Conservation (phyloP, 1,139 yeast species). For the Magnusiomyces paraingens region DNA sequence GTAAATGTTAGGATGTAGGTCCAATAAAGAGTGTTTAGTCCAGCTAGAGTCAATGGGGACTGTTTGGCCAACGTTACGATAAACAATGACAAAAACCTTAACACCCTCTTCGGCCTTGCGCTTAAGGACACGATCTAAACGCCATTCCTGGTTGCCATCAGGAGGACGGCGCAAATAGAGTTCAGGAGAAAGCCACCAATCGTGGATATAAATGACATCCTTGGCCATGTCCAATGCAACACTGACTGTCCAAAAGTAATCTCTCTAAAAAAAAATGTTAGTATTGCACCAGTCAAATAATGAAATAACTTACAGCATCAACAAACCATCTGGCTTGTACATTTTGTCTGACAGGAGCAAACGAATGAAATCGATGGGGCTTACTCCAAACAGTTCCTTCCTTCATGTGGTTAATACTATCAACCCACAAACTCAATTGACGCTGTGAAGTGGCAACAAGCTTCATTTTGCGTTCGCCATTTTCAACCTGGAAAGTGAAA, state of each 20-base stretch:
- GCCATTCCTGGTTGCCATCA: constrained; percentile 89
- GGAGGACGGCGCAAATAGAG: constrained; percentile 89
- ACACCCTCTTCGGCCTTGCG: constrained; percentile 94
- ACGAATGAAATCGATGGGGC: constrained; percentile 72
- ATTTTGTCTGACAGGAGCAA: constrained; percentile 83
- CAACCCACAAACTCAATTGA: constrained; percentile 70
- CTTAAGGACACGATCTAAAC: constrained; percentile 81
- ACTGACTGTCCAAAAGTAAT: constrained; percentile 93
- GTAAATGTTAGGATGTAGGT: constrained; percentile 78
- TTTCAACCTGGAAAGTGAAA: constrained; percentile 60
- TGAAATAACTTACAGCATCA: constrained; percentile 48
- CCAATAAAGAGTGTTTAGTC: constrained; percentile 87
- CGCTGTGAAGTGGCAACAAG: constrained; percentile 67
- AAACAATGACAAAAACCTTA: constrained; percentile 86
- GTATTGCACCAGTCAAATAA: too few species aligned
- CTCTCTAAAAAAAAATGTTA: constrained; percentile 39
- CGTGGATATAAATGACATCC: constrained; percentile 91
- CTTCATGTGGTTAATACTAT: constrained; percentile 65
- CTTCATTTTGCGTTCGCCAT: constrained; percentile 70
- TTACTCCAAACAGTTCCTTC: constrained; percentile 64
- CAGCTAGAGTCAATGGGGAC: constrained; percentile 91
- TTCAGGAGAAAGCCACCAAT: constrained; percentile 99
- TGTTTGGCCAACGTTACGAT: constrained; percentile 89
- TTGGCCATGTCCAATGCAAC: constrained; percentile 90
- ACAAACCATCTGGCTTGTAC: constrained; percentile 96